Percentiles rank a stretch among this genome's conserved stretches.
phyloP scores from a whole-genome alignment of 495 filamentous ascomycete genomes.

The Penicillium soppii region DNA sequence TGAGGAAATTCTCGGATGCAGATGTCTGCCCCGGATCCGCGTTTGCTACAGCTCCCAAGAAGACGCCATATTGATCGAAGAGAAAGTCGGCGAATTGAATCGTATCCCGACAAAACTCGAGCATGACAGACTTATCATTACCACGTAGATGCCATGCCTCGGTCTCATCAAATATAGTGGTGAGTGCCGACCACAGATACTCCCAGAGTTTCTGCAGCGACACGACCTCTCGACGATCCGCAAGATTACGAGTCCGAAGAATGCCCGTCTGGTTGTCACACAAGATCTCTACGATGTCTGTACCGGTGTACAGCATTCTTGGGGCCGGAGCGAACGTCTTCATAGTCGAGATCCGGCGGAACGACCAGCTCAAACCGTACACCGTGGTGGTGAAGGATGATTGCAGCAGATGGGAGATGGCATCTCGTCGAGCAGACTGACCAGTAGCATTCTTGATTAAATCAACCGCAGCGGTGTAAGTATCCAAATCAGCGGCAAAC shows the following conservation, averaged over 20 bases:
- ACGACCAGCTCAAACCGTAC: constrained; percentile 59
- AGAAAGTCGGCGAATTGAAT: constrained; percentile 89
- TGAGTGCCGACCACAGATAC: constrained; percentile 72
- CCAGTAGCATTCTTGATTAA: constrained; percentile 76
- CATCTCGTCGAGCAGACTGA: constrained; percentile 68
- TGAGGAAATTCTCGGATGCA: constrained; percentile 45
- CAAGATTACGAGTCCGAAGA: constrained; percentile 61
- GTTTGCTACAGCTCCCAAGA: constrained; percentile 63
- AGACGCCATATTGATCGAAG: constrained; percentile 77
- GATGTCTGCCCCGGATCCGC: constrained; percentile 41
- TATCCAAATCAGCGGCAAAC: constrained; percentile 65
- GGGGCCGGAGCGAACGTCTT: constrained; percentile 66
- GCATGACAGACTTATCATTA: constrained; percentile 71
- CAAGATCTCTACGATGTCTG: constrained; percentile 75
- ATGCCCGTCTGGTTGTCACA: constrained; percentile 81
- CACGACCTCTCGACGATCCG: constrained; percentile 58
- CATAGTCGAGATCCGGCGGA: constrained; percentile 54
- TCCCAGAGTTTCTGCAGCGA: constrained; percentile 77
- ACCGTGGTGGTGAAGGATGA: constrained; percentile 61
- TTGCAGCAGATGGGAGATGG: constrained; percentile 68
- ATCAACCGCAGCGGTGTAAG: constrained; percentile 73
- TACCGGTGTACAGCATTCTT: constrained; percentile 68
- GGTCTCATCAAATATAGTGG: constrained; percentile 78
- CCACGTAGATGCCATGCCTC: constrained; percentile 72
- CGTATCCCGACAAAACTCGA: constrained; percentile 87